Base-by-base conservation (phyloP, 2,329 filamentous ascomycete genomes). In the Harringtonia lauricola region DNA sequence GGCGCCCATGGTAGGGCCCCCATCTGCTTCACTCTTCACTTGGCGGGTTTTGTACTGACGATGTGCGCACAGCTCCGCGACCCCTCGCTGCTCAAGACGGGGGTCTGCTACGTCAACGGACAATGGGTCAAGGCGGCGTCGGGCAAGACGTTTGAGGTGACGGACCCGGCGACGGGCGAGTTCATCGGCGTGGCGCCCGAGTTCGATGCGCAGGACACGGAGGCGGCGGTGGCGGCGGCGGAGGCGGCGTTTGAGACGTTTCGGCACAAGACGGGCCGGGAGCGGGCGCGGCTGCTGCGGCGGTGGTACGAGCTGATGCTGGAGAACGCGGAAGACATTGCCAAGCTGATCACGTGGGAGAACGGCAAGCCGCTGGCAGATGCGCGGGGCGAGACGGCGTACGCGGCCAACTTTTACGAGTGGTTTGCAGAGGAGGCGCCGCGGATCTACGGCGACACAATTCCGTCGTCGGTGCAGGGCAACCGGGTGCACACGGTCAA, bases 91-190 rank as follows among this genome's bases (percentile, higher is more conserved):
- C 76, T 96, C 56, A 95, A 94, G 68, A 78, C 82, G 54, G 76
- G 89, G 59, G 75, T 78, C 47, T 77, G 79, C 56, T 95, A 90
- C 59, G 81, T 96, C 57, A 90, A 98, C 60, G 92, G 92, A 57
- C 76, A 94, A 74, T 98, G 89, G 86, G 76, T 94, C 49, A 73
- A 75, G 54, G 86, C 90, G 54, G 77, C 79, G 57, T 94, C 87
- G 1, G 86, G 87, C 58, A 81, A 94, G 74, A 95, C 87, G 37
- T 98, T 96, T 62, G 81, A 92, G 60, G 86, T 95, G 47, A 33
- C 54, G 81, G 88, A 98, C 61, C 92, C 92, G 9, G 81, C 87
- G 3, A 86, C 86, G 10, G 85, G 85, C 52, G 75, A 83, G 53
- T 63, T 84, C 33, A 89, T 96, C 54, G 88, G 86, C 46, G 85